A percentile compares a stretch with the other conserved stretches of the same genome.
These are phyloP conservation scores for Neurospora sp. DNA, from an alignment of 495 filamentous ascomycete genomes.

Conservation along the genomic window DNA sequence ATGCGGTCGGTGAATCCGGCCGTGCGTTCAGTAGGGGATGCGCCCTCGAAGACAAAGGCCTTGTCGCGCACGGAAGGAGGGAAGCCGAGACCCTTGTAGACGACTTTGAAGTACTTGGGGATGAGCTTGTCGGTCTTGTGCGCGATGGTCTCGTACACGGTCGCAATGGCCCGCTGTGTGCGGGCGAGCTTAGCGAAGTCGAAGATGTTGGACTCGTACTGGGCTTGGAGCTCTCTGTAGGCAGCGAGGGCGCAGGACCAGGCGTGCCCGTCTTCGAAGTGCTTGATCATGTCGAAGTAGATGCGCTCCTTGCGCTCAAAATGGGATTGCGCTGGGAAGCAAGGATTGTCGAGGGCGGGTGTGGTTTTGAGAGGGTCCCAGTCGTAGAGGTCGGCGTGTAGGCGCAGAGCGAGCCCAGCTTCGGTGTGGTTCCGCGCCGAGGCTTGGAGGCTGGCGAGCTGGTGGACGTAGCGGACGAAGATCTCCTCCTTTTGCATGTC, in stretches of 20 bases:
- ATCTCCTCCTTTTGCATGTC: slow-evolving; percentile 98
- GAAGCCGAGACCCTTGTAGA: slow-evolving; percentile 88
- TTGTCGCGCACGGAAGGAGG: slow-evolving; percentile 72
- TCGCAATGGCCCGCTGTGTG: slow-evolving; percentile 84
- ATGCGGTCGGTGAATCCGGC: slow-evolving; percentile 82
- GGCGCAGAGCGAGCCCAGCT: slow-evolving; percentile 78
- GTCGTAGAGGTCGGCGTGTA: slow-evolving; percentile 87
- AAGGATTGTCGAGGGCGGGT: slow-evolving; percentile 58
- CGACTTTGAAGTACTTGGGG: slow-evolving; percentile 84
- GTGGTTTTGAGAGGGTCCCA: slow-evolving; percentile 73
- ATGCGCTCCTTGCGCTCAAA: slow-evolving; percentile 91
- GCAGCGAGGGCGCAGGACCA: slow-evolving; percentile 86
- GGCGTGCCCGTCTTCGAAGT: slow-evolving; percentile 84
- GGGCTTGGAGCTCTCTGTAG: slow-evolving; percentile 79
- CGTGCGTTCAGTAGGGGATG: slow-evolving; percentile 59
- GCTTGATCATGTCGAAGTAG: slow-evolving; percentile 88
- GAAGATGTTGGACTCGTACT: slow-evolving; percentile 82
- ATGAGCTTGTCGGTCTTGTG: slow-evolving; percentile 61
- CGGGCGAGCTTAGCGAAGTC: slow-evolving; percentile 88
- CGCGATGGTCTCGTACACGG: slow-evolving; percentile 77
- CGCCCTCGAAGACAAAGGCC: slow-evolving; percentile 82
- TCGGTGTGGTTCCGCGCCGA: slow-evolving; percentile 73
- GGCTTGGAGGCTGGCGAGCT: slow-evolving; percentile 71
- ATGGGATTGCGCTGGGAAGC: slow-evolving; percentile 70
- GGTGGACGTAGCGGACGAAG: slow-evolving; percentile 93